Evolutionary conservation across 305 asterid genomes (phyloP), one percentile per base, ranked within the genome.

Genomic region (Rubia tinctorum): DNA sequence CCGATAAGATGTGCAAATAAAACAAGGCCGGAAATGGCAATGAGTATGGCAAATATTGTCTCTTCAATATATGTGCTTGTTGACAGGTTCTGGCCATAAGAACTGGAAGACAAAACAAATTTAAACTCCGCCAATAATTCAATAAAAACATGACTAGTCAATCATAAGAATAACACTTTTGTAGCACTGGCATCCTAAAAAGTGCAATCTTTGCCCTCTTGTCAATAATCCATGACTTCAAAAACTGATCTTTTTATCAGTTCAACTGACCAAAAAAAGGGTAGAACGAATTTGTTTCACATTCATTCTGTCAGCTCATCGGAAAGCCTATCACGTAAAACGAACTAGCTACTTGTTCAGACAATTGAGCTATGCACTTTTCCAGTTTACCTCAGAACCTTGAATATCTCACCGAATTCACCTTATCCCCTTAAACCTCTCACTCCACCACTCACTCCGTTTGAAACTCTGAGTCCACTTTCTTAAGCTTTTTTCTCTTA

Each of bases 1-100:
- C 98, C 98, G 71, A 93, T 93, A 74, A 93, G 93, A 78, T 91
- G 98, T 2, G 98, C 96, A 47, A 91, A 93, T 78, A 93, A 79
- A 78, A 91, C 92, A 63, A 93, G 97, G 72, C 98, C 97, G 74
- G 88, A 49, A 71, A 93, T 91, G 66, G 98, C 98, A 81, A 93
- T 93, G 78, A 89, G 93, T 78, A 93, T 91, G 73, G 98, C 79
- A 83, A 93, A 93, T 27, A 88, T 79, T 12, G 96, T 93, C 82
- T 93, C 98, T 77, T 87, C 98, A 43, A 93, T 91, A 75, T 86
- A 93, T 12, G 95, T 89, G 83, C 90, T 91, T 71, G 98, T 93
- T 30, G 95, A 85, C 82, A 93, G 81, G 88, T 91, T 93, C 81
- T 93, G 98, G 60, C 97, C 98, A 62, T 91, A 89, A 34, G 98